Evolutionary conservation across 306 rosid species (phyloP).

Genomic region (Canavalia gladiata): DNA sequence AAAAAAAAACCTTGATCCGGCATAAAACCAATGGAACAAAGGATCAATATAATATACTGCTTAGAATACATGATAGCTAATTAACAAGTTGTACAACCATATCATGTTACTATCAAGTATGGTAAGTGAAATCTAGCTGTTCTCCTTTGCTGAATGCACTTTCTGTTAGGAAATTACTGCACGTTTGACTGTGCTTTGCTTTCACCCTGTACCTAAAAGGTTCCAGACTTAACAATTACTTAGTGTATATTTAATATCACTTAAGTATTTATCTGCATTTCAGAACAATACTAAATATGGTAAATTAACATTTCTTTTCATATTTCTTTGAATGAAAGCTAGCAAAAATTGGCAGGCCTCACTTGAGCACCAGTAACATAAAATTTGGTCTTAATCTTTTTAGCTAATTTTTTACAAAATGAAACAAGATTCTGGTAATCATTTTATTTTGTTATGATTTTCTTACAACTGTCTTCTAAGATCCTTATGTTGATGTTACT

Average conservation of each 20-base stretch:
- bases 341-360: constrained; percentile 14
- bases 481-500: constrained; percentile 4
- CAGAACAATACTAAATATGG: constrained; percentile 13
- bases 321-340: constrained; percentile 5
- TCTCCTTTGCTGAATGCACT: constrained; percentile 24
- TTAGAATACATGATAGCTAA: background rate
- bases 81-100: constrained; percentile 32
- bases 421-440: constrained; percentile 17
- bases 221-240: background rate
- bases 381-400: background rate
- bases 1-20: background rate
- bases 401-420: background rate
- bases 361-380: background rate
- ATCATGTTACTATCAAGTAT: constrained; percentile 24
- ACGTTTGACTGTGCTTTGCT: constrained; percentile 3
- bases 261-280: constrained; percentile 6
- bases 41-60: background rate
- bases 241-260: background rate
- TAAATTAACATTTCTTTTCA: background rate
- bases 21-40: constrained; percentile 13
- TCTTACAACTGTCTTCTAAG: constrained; percentile 19
- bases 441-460: constrained; percentile 24
- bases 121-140: constrained; percentile 21
- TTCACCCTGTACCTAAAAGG: constrained; percentile 23
- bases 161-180: constrained; percentile 7